phyloP scores from a whole-genome alignment of 495 filamentous ascomycete species.

The Tuber melanosporum region DNA sequence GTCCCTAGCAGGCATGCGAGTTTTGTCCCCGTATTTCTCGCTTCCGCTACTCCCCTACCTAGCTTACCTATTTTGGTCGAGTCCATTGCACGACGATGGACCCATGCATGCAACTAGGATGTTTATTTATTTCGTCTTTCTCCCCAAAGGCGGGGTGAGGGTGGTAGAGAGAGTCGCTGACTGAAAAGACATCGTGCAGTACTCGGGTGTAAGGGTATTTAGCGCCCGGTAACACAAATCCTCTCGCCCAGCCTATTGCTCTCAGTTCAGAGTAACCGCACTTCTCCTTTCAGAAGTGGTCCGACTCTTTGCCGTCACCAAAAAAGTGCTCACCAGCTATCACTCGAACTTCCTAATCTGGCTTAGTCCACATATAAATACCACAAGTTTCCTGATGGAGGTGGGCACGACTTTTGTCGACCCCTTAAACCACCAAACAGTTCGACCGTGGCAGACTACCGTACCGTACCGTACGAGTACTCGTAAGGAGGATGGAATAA shows the following conservation, averaged over 20 bases:
- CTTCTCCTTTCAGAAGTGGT: too few relatives aligned
- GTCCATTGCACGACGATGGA: background rate
- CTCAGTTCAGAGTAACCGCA: too few relatives aligned
- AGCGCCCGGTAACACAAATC: too few relatives aligned
- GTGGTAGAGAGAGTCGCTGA: background rate
- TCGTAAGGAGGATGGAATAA: background rate
- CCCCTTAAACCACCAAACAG: background rate
- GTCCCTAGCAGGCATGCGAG: background rate
- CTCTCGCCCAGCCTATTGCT: too few relatives aligned
- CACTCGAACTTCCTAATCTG: too few relatives aligned
- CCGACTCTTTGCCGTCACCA: too few relatives aligned
- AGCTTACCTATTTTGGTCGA: background rate
- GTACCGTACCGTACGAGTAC: background rate
- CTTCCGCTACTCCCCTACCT: background rate
- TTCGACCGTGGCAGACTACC: background rate
- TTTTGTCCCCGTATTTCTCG: background rate
- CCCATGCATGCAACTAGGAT: background rate
- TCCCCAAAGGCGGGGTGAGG: background rate
- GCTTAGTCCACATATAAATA: too few relatives aligned
- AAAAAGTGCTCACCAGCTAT: too few relatives aligned
- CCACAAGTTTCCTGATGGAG: too few relatives aligned
- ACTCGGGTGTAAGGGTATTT: too few relatives aligned
- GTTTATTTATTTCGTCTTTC: background rate
- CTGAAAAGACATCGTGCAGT: background rate
- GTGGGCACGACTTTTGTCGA: too few relatives aligned